Percentiles rank a stretch among this genome's conserved stretches.
Evolutionary conservation across 2,329 filamentous ascomycete species (phyloP).

Genomic region (Arthrobotrys sinensis): DNA sequence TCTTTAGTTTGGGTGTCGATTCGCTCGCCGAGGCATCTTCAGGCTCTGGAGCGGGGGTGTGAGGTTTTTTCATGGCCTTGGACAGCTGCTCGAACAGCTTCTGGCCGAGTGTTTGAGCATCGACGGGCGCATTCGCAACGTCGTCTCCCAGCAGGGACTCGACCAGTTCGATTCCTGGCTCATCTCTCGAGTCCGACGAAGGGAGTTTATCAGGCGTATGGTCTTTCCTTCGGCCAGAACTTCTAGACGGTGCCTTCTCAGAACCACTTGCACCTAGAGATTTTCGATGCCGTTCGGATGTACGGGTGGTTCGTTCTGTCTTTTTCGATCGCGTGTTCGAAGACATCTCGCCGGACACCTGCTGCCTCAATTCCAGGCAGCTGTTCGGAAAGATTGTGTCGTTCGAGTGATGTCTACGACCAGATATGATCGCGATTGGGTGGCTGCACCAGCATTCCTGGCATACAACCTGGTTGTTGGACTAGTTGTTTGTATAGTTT

Average conservation of each 20-base stretch:
- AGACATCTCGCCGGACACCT: constrained; percentile 41
- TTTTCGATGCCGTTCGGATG: constrained; percentile 60
- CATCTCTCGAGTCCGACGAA: constrained; percentile 58
- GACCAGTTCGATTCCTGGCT: constrained; percentile 51
- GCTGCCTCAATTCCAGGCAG: constrained; percentile 10
- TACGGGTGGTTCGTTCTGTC: constrained; percentile 56
- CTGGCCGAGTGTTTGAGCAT: constrained; percentile 47
- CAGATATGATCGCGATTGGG: constrained; percentile 61
- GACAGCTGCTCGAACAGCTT: constrained; percentile 58
- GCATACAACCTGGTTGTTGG: constrained; percentile 33
- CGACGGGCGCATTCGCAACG: constrained; percentile 34
- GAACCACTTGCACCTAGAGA: constrained; percentile 40
- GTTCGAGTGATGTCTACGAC: constrained; percentile 44
- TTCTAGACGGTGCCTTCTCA: constrained; percentile 52
- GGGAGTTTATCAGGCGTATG: constrained; percentile 45
- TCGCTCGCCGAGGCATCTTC: constrained; percentile 52
- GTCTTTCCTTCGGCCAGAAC: constrained; percentile 53
- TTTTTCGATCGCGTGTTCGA: constrained; percentile 61
- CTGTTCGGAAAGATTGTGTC: constrained; percentile 21
- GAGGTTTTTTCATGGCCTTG: constrained; percentile 60
- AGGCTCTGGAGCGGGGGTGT: constrained; percentile 59
- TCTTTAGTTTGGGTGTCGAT: constrained; percentile 50
- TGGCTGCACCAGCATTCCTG: constrained; percentile 61
- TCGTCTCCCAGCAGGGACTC: constrained; percentile 51
- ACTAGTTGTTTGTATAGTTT: constrained; percentile 7